A percentile compares a stretch with the other conserved stretches of the same genome.
Evolutionary conservation across 805 yeast species (phyloP).

Genomic region (Soucietia sequanensis): DNA sequence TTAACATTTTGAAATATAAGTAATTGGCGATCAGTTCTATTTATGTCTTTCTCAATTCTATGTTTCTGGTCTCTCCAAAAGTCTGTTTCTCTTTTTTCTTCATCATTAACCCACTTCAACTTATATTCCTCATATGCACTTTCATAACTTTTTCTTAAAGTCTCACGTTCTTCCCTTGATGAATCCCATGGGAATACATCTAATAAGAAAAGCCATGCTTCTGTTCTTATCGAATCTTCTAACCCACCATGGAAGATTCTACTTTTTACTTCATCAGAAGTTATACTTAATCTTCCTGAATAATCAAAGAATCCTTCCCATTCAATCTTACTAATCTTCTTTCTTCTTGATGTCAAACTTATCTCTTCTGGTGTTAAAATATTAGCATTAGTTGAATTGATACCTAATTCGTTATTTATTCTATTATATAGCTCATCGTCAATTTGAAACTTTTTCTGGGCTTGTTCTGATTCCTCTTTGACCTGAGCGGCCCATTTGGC

Average conservation of each 20-base stretch:
- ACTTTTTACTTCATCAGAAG: conserved; percentile 76
- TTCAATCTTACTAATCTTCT: conserved; percentile 66
- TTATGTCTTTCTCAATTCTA: conserved; percentile 90
- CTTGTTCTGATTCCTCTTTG: conserved; percentile 80
- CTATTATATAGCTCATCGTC: conserved; percentile 60
- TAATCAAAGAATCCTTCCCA: conserved; percentile 86
- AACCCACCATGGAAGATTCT: conserved; percentile 91
- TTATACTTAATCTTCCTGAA: conserved; percentile 69
- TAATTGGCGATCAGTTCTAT: conserved; percentile 82
- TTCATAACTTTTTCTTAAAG: conserved; percentile 53
- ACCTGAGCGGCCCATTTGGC: conserved; percentile 97
- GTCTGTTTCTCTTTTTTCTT: conserved; percentile 48
- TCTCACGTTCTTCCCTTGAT: conserved; percentile 62
- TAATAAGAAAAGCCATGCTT: conserved; percentile 84
- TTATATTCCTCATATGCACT: conserved; percentile 65
- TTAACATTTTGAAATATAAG: conserved; percentile 54
- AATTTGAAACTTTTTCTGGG: conserved; percentile 49
- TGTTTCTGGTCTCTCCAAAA: conserved; percentile 89
- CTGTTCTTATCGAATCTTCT: conserved; percentile 52
- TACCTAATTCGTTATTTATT: conserved; percentile 61
- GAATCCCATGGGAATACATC: conserved; percentile 91
- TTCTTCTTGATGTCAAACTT: conserved; percentile 58
- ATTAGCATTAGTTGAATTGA: conserved; percentile 31
- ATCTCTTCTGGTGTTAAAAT: conserved; percentile 60
- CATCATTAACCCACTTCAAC: conserved; percentile 63